Base-by-base conservation (phyloP, 1,284 basidiomycete genomes). In the Cystobasidium pallidum region DNA sequence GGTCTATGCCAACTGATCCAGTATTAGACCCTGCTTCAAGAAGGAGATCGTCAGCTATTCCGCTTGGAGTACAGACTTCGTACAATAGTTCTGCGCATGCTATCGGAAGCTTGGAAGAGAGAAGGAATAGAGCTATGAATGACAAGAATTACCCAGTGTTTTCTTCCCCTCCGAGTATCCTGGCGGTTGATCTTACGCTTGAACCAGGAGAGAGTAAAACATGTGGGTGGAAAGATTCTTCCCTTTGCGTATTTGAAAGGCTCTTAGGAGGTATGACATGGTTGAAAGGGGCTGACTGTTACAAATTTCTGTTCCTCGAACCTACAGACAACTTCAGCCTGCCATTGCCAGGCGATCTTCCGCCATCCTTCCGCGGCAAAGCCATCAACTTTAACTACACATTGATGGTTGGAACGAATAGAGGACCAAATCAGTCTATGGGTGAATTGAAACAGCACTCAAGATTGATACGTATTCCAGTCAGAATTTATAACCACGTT, bases 291-390 rank as follows among this genome's bases (percentile, higher is more conserved):
- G n/a, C 30, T 30, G 28, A 30, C 26, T 47, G 28, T 28, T 32
- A 3, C 15, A 15, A 6, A 3, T 51, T 30, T 34, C 39, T 49
- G 11, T 51, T 34, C 57, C 30, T 73, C 19, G 7, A 45, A n/a
- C 70, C 15, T 43, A 28, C 76, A 94, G 92, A 91, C 80, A 88
- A 87, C 1, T 95, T 94, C 80, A 86, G 86, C 0, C 81, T 94
- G 2, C 81, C 83, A 1, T 82, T 97, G 0, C 94, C 95, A 0
- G 83, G 87, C 4, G 87, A 87, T 70, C 83, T 98, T 0, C 95
- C 95, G 0, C 95, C 95, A 0, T 92, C 93, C 0, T 96, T 91
- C 82, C 86, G 87, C 49, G 95, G 95, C 1, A 88, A 89, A 63
- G 85, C 88, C 0, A 84, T 97, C 75, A 86, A 85, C 76, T 94